Evolutionary conservation across 2,329 filamentous ascomycete species (phyloP).

Genomic region (Alternaria sp.): DNA sequence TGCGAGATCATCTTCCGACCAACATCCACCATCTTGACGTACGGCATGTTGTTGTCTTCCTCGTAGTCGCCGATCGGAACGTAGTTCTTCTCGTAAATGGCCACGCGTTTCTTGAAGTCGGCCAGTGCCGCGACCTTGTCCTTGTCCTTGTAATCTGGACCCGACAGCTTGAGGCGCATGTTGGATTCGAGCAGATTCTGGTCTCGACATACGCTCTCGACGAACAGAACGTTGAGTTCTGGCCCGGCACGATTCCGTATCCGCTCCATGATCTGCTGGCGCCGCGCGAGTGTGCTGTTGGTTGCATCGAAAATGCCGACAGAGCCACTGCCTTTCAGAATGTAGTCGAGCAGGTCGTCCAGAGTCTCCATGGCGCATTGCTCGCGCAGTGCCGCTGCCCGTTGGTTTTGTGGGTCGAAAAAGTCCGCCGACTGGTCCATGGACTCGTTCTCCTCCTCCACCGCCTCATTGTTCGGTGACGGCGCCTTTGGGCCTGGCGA

Average conservation of each 20-base stretch:
- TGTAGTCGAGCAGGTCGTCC: conserved; percentile 89
- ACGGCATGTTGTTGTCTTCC: conserved; percentile 88
- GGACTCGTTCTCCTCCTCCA: conserved; percentile 52
- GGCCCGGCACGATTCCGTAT: conserved; percentile 84
- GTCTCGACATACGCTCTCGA: conserved; percentile 93
- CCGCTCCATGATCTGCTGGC: conserved; percentile 81
- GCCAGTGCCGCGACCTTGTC: conserved; percentile 83
- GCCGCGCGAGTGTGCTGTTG: conserved; percentile 88
- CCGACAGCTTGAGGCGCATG: conserved; percentile 94
- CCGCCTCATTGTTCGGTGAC: conserved; percentile 23
- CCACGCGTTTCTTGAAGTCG: conserved; percentile 92
- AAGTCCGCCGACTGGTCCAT: conserved; percentile 92
- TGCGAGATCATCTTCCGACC: conserved; percentile 92
- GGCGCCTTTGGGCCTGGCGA: conserved; percentile 41
- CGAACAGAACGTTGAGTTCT: conserved; percentile 86
- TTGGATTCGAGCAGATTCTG: conserved; percentile 86
- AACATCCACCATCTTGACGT: conserved; percentile 97
- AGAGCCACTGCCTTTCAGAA: conserved; percentile 80
- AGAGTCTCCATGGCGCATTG: conserved; percentile 91
- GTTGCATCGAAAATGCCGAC: conserved; percentile 97
- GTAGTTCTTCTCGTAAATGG: conserved; percentile 93
- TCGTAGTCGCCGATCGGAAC: conserved; percentile 89
- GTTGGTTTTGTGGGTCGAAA: conserved; percentile 88
- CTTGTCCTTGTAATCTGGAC: conserved; percentile 94
- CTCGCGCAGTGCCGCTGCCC: conserved; percentile 82